A percentile compares a stretch with the other conserved stretches of the same genome.
Conservation (phyloP, 139 green algal species). For the Chlorella ohadii region DNA sequence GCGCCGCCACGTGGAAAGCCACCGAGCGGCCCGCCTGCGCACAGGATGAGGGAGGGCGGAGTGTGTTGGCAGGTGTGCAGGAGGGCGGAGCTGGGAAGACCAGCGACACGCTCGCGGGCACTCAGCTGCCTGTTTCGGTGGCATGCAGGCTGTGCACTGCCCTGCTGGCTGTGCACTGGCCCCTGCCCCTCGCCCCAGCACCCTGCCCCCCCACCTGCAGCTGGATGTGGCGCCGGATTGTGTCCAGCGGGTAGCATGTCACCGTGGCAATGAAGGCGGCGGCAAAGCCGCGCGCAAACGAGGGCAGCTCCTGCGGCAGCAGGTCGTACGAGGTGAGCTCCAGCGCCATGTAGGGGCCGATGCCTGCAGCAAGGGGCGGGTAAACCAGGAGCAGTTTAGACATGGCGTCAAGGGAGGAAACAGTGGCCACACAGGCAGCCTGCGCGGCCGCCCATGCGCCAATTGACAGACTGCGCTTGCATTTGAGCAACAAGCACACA, state of each 20-base stretch:
- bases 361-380: constrained; percentile 69
- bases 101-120: no score
- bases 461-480: no score
- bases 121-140: no score
- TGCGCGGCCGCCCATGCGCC: no score
- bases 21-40: constrained; percentile 1
- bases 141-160: no score
- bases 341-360: constrained; percentile 86
- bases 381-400: no score
- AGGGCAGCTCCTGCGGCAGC: constrained; percentile 62
- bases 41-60: not conserved
- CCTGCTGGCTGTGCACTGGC: no score
- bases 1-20: constrained; percentile 5
- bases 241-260: constrained; percentile 85
- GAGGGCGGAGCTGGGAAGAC: no score
- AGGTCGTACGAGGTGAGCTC: constrained; percentile 79
- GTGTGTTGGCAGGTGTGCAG: not conserved
- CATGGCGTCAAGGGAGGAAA: no score
- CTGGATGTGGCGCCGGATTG: constrained; percentile 61
- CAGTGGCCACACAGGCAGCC: no score
- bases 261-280: constrained; percentile 77
- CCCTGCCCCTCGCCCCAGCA: no score
- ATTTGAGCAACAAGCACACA: no score
- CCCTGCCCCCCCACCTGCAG: constrained; percentile 14
- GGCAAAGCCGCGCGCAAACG: constrained; percentile 72